phyloP scores from a whole-genome alignment of 495 filamentous ascomycete genomes.

The Lepraria neglecta region DNA sequence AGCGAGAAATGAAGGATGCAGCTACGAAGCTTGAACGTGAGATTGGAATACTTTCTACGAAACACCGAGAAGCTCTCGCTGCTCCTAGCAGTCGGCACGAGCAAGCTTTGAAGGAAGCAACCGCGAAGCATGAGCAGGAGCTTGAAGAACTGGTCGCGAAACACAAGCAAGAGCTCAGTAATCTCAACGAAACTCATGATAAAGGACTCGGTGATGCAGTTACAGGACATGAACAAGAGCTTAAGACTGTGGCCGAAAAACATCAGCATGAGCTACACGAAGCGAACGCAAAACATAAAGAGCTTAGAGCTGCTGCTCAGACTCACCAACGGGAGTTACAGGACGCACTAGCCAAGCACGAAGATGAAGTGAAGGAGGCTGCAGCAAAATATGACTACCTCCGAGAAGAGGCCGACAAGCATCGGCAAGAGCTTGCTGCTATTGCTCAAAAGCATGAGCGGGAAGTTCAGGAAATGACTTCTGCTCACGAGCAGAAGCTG shows the following conservation, averaged over 20 bases:
- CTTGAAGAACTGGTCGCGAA: constrained; percentile 1
- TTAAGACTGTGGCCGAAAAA: constrained; percentile 3
- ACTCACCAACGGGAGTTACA: constrained; percentile 4
- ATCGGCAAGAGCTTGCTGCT: constrained; percentile 11
- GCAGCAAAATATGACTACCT: neutral
- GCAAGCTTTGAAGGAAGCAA: constrained; percentile 16
- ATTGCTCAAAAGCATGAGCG: neutral
- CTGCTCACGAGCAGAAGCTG: constrained; percentile 14
- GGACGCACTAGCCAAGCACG: constrained; percentile 15
- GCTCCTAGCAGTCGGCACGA: constrained; percentile 10
- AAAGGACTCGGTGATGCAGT: constrained; percentile 9
- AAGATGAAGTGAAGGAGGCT: constrained; percentile 11
- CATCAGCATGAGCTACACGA: neutral
- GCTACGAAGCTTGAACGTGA: constrained; percentile 13
- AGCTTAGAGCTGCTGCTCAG: neutral
- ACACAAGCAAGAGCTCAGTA: constrained; percentile 9
- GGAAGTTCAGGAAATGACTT: neutral
- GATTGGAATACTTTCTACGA: constrained; percentile 5
- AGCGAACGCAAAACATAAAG: neutral
- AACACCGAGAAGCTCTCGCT: constrained; percentile 1
- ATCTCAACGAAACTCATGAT: constrained; percentile 8
- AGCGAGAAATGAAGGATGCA: constrained; percentile 9
- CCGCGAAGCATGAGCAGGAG: constrained; percentile 17
- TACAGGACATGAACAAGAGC: constrained; percentile 17
- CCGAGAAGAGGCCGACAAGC: neutral